Conservation (phyloP, 2,329 filamentous ascomycete genomes). For the Drechslerella dactyloides region DNA sequence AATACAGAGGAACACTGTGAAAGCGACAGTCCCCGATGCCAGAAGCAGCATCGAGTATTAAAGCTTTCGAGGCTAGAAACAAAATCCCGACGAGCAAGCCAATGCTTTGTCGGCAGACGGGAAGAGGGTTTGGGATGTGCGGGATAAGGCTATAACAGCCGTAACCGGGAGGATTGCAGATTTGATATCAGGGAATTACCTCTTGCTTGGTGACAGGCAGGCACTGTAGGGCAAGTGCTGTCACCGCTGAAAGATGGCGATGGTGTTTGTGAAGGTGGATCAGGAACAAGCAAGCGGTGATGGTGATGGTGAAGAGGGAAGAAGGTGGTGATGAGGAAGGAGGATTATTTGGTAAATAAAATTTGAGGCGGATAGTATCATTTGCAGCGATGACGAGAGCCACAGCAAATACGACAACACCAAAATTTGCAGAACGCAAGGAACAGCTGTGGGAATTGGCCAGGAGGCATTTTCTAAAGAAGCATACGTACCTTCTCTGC, state of each 20-base stretch:
- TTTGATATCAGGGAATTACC: slow-evolving; percentile 47
- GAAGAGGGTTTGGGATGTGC: neutral
- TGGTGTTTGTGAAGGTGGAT: neutral
- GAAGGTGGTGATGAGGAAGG: slow-evolving; percentile 13
- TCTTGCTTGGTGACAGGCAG: neutral
- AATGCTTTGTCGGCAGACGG: slow-evolving; percentile 22
- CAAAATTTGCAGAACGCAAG: slow-evolving; percentile 16
- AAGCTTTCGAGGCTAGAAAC: slow-evolving; percentile 1
- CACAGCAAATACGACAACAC: slow-evolving; percentile 9
- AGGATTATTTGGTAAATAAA: slow-evolving; percentile 10
- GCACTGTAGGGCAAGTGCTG: slow-evolving; percentile 11
- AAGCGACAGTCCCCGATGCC: slow-evolving; percentile 13
- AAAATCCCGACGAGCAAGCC: slow-evolving; percentile 16
- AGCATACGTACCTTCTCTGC: slow-evolving; percentile 11
- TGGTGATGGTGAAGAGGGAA: slow-evolving; percentile 8
- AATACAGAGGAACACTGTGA: slow-evolving; percentile 1
- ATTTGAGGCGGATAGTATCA: slow-evolving; percentile 31
- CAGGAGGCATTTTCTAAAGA: slow-evolving; percentile 9
- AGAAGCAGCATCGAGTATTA: neutral
- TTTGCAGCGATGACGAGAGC: slow-evolving; percentile 16
- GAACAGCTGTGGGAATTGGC: slow-evolving; percentile 16
- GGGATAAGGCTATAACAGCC: slow-evolving; percentile 25
- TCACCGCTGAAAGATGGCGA: neutral
- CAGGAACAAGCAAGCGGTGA: slow-evolving; percentile 3
- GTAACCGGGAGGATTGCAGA: slow-evolving; percentile 15